Evolutionary conservation across 2,329 filamentous ascomycete genomes (phyloP).

Genomic region (Fusarium avenaceum): DNA sequence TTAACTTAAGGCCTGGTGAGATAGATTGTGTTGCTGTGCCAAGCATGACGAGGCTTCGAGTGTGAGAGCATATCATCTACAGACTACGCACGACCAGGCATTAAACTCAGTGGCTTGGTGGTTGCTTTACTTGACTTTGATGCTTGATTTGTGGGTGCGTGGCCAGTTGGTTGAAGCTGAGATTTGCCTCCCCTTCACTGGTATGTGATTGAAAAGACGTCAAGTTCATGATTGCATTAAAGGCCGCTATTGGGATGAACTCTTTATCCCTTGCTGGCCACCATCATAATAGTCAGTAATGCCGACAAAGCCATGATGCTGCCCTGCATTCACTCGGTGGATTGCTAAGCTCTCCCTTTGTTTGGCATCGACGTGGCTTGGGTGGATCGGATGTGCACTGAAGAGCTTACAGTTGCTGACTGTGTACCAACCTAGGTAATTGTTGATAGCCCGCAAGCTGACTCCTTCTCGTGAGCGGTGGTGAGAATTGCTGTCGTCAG

Average conservation of each 20-base stretch:
- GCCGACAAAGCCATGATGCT: slow-evolving; percentile 22
- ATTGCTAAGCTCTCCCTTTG: slow-evolving; percentile 24
- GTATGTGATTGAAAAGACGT: background rate
- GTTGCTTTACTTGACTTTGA: slow-evolving; percentile 9
- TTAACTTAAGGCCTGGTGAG: slow-evolving; percentile 12
- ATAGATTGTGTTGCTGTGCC: background rate
- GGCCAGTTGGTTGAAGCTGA: slow-evolving; percentile 2
- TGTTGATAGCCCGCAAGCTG: slow-evolving; percentile 1
- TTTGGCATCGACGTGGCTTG: slow-evolving; percentile 33
- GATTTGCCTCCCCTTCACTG: slow-evolving; percentile 27
- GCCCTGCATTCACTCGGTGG: slow-evolving; percentile 36
- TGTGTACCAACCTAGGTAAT: slow-evolving; percentile 4
- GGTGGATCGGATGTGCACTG: slow-evolving; percentile 20
- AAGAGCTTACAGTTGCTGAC: slow-evolving; percentile 26
- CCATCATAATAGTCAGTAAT: slow-evolving; percentile 19
- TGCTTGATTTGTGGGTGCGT: slow-evolving; percentile 1
- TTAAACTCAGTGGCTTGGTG: background rate
- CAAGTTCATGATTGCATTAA: background rate
- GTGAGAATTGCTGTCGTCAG: slow-evolving; percentile 16
- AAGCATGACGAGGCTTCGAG: slow-evolving; percentile 10
- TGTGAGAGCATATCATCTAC: background rate
- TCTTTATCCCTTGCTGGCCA: slow-evolving; percentile 13
- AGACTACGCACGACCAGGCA: background rate
- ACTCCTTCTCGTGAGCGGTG: slow-evolving; percentile 16
- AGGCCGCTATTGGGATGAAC: slow-evolving; percentile 3